Conservation (phyloP, 225 moss, liverwort and hornwort species). For the Pseudisothecium myosuroides region DNA sequence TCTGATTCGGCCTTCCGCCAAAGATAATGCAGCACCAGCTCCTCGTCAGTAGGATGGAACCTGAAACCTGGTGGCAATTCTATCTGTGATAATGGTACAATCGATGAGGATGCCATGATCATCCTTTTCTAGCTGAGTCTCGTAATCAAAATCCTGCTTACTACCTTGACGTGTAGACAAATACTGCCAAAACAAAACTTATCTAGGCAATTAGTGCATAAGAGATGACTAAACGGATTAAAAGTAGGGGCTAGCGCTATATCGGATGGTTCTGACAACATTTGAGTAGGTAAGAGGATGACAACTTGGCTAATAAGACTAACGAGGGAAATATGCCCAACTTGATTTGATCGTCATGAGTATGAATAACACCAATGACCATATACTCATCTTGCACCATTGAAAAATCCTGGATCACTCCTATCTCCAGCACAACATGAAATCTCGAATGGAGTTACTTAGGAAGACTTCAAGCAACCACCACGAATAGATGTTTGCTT, state of each 20-base stretch:
- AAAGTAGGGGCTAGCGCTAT: not conserved
- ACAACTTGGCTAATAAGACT: conserved; percentile 1
- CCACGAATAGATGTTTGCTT: not conserved
- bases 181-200: not conserved
- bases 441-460: not conserved
- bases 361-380: not conserved
- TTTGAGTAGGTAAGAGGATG: conserved; percentile 19
- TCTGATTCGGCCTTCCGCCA: conserved; percentile 79
- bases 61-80: conserved; percentile 87
- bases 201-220: not conserved
- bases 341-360: conserved; percentile 1
- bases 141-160: not conserved
- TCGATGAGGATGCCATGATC: conserved; percentile 46
- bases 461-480: not conserved
- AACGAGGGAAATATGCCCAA: not conserved
- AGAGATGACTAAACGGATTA: not conserved
- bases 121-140: conserved; percentile 6
- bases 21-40: conserved; percentile 83
- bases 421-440: not conserved
- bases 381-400: conserved; percentile 8
- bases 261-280: conserved; percentile 22
- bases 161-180: not conserved
- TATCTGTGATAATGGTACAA: conserved; percentile 46
- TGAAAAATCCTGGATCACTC: not conserved
- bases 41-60: conserved; percentile 98